Evolutionary conservation across 768 basidiomycete genomes (phyloP).

Genomic region (Kondoa subrosea): DNA sequence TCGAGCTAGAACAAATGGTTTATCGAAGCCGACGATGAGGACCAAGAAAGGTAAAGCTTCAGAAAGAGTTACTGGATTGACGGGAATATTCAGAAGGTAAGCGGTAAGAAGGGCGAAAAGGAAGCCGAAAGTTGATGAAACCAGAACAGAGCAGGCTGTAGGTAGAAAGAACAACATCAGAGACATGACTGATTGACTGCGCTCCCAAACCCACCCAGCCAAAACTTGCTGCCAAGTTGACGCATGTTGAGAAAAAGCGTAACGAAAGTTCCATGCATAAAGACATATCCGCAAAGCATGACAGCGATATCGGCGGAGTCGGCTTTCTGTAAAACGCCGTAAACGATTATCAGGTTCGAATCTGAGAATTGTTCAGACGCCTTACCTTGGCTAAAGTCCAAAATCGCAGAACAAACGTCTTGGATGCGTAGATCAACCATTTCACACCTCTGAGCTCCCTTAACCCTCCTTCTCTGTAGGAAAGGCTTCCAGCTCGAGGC

Average conservation of each 20-base stretch:
- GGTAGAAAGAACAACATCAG: constrained; percentile 7
- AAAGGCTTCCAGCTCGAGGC: constrained; percentile 12
- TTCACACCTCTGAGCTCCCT: constrained; percentile 61
- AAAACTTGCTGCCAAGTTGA: constrained; percentile 58
- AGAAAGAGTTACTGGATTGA: constrained; percentile 81
- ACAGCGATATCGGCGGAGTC: constrained; percentile 90
- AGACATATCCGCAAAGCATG: constrained; percentile 75
- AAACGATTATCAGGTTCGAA: constrained; percentile 6
- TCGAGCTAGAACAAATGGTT: constrained; percentile 76
- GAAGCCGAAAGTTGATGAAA: constrained; percentile 64
- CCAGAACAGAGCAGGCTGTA: constrained; percentile 51
- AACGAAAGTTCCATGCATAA: constrained; percentile 93
- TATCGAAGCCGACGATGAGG: constrained; percentile 95
- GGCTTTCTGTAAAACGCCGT: constrained; percentile 57
- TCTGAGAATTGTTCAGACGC: constrained; percentile 12
- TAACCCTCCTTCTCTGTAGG: constrained; percentile 40
- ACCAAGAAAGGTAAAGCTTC: constrained; percentile 96
- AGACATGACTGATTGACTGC: constrained; percentile 19
- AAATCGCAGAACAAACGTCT: constrained; percentile 59
- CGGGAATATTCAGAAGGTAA: constrained; percentile 58
- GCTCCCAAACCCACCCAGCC: constrained; percentile 38
- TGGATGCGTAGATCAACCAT: constrained; percentile 76
- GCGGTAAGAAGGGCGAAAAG: constrained; percentile 63
- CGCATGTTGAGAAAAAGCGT: constrained; percentile 76
- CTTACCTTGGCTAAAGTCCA: constrained; percentile 65